A percentile compares a stretch with the other conserved stretches of the same genome.
Evolutionary conservation across 2,329 filamentous ascomycete genomes (phyloP).

Genomic region (Fusarium pseudoanthophilum): DNA sequence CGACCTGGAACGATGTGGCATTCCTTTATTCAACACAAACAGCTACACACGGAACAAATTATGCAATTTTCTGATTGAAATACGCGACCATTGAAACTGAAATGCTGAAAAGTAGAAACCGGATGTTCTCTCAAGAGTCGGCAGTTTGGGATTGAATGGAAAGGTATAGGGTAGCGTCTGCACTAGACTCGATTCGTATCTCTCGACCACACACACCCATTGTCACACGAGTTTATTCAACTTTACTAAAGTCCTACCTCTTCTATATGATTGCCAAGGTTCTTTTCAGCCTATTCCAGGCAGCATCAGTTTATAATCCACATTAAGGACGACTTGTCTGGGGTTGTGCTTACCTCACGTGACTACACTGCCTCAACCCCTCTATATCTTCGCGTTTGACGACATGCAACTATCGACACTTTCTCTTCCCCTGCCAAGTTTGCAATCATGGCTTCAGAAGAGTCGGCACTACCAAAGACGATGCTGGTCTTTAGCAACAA

Average conservation of each 20-base stretch:
- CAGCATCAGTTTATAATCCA: not conserved
- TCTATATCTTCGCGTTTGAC: not conserved
- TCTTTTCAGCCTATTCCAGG: not conserved
- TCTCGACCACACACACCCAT: not conserved
- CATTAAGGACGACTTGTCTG: not conserved
- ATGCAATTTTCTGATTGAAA: rapidly evolving
- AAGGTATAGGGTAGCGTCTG: not conserved
- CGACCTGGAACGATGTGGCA: rapidly evolving
- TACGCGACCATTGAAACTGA: no score
- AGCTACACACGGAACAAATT: rapidly evolving
- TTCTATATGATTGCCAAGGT: not conserved
- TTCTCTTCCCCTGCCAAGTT: not conserved
- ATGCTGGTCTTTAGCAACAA: not conserved
- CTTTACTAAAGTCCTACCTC: no score
- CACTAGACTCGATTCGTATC: not conserved
- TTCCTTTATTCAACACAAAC: rapidly evolving
- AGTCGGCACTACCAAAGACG: not conserved
- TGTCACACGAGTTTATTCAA: rapidly evolving
- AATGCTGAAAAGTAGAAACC: no score
- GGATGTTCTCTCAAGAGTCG: rapidly evolving
- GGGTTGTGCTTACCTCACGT: not conserved
- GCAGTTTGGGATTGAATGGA: not conserved
- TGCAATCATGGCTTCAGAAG: not conserved
- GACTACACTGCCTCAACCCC: not conserved
- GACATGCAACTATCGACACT: not conserved